Evolutionary conservation across 2,329 filamentous ascomycete genomes (phyloP).

Genomic region (Didymellaceae sp.): DNA sequence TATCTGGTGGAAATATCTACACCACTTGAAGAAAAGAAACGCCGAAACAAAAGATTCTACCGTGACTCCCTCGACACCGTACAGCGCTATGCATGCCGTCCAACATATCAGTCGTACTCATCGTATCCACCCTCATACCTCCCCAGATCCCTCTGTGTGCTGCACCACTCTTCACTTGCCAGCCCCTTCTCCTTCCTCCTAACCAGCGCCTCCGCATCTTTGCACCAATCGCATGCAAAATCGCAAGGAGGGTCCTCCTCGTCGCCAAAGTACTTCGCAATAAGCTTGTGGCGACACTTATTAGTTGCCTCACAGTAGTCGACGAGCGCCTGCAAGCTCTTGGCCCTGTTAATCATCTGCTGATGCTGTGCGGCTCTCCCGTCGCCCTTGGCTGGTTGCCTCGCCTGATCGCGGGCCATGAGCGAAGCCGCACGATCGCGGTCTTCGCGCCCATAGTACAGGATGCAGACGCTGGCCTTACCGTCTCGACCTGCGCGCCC

Average conservation of each 20-base stretch:
- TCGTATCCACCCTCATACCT: constrained; percentile 46
- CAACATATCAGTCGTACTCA: constrained; percentile 42
- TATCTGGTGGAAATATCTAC: neutral
- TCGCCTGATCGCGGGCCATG: constrained; percentile 56
- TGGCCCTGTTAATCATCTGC: constrained; percentile 49
- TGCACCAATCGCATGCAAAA: constrained; percentile 59
- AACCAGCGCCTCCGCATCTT: constrained; percentile 51
- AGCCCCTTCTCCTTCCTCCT: constrained; percentile 53
- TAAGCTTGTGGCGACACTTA: constrained; percentile 70
- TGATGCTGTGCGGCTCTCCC: constrained; percentile 36
- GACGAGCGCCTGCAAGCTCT: constrained; percentile 65
- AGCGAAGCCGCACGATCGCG: constrained; percentile 72
- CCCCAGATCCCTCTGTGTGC: constrained; percentile 55
- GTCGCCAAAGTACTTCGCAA: constrained; percentile 48
- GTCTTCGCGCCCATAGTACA: constrained; percentile 91
- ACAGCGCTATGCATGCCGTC: too few relatives aligned
- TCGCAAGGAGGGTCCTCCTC: constrained; percentile 49
- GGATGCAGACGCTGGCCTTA: constrained; percentile 82
- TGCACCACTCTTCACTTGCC: constrained; percentile 58
- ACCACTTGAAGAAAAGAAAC: neutral
- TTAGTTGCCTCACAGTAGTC: constrained; percentile 80
- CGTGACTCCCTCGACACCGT: neutral
- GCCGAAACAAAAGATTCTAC: neutral
- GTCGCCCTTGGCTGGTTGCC: constrained; percentile 55
- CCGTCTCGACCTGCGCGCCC: constrained; percentile 90